Evolutionary conservation across 2,329 filamentous ascomycete genomes (phyloP), one percentile per base, ranked within the genome.

Genomic region (Albophoma yamanashiensis): DNA sequence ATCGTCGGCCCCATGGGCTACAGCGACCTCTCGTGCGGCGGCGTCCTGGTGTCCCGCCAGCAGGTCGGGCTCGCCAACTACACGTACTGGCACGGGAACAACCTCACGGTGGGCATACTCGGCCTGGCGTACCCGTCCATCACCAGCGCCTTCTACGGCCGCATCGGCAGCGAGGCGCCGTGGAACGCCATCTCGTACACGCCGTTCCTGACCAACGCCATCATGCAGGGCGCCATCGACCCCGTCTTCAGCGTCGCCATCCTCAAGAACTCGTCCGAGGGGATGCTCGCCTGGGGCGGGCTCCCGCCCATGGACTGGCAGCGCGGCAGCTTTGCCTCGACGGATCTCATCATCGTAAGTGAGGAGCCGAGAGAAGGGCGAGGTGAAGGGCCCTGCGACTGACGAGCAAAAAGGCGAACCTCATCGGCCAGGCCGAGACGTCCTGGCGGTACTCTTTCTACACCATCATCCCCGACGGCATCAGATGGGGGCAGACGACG

Each of bases 71-170:
- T 83, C 25, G 80, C 78, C 53, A 80, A 76, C 64, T 71, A 69
- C 60, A 80, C 79, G 2, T 75, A 75, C 66, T 82, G 80, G 80
- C 72, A 72, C 59, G 80, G 80, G 55, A 76, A 82, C 68, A 82
- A 82, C 67, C 64, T 76, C 52, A 82, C 80, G 31, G 78, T 77
- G 59, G 80, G 80, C 7, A 70, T 82, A 53, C 68, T 82, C 25
- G 80, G 80, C 0, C 73, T 83, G 60, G 79, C 78, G 0, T 82
- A 80, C 59, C 77, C 79, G 2, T 73, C 77, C 47, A 68, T 83
- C 38, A 81, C 79, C 0, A 81, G 75, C 57, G 78, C 75, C 15
- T 82, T 76, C 62, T 71, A 72, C 36, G 78, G 78, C 25, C 66
- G 70, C 1, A 64, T 72, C 14, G 68, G 69, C 3, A 70, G 76